phyloP scores from a whole-genome alignment of 1,284 basidiomycete genomes.

The Pseudozyma sp. region DNA sequence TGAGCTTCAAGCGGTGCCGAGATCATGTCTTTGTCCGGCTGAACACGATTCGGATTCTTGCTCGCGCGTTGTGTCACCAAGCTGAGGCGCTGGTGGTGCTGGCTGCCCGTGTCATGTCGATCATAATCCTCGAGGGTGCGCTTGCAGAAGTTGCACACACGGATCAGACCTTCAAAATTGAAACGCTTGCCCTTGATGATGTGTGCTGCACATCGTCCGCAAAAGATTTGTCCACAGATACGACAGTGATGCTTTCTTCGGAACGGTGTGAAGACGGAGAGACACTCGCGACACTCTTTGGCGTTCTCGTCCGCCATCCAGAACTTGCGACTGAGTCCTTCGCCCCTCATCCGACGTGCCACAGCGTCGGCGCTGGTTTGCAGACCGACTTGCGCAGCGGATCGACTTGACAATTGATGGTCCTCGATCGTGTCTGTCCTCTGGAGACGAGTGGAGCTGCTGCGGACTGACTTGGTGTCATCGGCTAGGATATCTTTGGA shows the following conservation, averaged over 20 bases:
- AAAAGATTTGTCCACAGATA: conserved; percentile 68
- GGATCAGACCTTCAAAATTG: conserved; percentile 88
- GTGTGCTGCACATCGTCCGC: conserved; percentile 83
- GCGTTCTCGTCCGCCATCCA: conserved; percentile 82
- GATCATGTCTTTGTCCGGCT: conserved; percentile 63
- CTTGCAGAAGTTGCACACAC: conserved; percentile 93
- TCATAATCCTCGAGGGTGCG: conserved; percentile 83
- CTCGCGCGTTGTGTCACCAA: conserved; percentile 29
- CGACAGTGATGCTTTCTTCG: conserved; percentile 68
- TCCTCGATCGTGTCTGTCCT: conserved; percentile 56
- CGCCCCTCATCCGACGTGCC: conserved; percentile 59
- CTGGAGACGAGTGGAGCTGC: conserved; percentile 50
- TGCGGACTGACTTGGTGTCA: conserved; percentile 57
- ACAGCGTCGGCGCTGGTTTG: conserved; percentile 63
- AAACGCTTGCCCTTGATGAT: conserved; percentile 95
- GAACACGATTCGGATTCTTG: conserved; percentile 38
- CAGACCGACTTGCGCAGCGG: conserved; percentile 43
- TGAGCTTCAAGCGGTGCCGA: conserved; percentile 69
- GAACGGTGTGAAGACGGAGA: conserved; percentile 63
- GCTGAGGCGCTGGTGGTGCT: conserved; percentile 31
- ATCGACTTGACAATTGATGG: conserved; percentile 15
- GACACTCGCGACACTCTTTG: conserved; percentile 75
- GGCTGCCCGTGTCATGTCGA: conserved; percentile 42
- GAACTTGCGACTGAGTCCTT: conserved; percentile 63
- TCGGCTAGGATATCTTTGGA: conserved; percentile 64